Evolutionary conservation across 1,284 basidiomycete species (phyloP), one percentile per base, ranked within the genome.

Genomic region (Singerocomus inundabilis): DNA sequence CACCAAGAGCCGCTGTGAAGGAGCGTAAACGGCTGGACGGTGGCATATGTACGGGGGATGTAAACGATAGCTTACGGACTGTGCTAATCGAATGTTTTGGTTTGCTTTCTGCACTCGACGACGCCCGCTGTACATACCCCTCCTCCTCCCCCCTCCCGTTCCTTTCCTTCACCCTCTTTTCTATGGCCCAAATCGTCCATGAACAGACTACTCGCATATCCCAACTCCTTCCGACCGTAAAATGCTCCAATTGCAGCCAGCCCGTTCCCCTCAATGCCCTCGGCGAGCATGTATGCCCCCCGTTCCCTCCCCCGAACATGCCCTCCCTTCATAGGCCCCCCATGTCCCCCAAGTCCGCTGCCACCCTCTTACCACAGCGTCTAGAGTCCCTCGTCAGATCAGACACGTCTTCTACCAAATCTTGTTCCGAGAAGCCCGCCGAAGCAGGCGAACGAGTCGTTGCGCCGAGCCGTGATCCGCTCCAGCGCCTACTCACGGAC

Each of bases 221-320:
- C n/a, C 84, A 91, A 68, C 67, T 86, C 44, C 74, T 94, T 15
- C 89, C 91, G 4, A 78, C 82, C 2, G 85, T 93, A 53, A 93
- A 87, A 65, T 94, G 91, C 68, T 90, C 89, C 4, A 85, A 73
- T 34, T 94, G 91, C 67, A 71, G 74, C 57, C 70, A 73, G 28
- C 80, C 79, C 3, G 88, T 93, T 33, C 80, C 85, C 30, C 75
- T 93, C 44, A 72, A 76, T 44, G 75, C 82, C 30, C 81, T 93
- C 34, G 81, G 82, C 39, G 86, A 89, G 53, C 91, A 93, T 66
- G 73, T 83, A 60, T 93, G 91, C 64, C 51, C 72, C 11, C 64
- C 74, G 21, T 59, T 73, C 15, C 76, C 77, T 10, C 73, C 80
- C 10, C 78, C 78, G 39, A 60, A 71, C 34, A 32, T 59, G 24